Percentiles rank a stretch among this genome's conserved stretches.
These are phyloP conservation scores for Thalia dealbata DNA, from an alignment of 176 grass and related monocot genomes.

Conservation along the genomic window DNA sequence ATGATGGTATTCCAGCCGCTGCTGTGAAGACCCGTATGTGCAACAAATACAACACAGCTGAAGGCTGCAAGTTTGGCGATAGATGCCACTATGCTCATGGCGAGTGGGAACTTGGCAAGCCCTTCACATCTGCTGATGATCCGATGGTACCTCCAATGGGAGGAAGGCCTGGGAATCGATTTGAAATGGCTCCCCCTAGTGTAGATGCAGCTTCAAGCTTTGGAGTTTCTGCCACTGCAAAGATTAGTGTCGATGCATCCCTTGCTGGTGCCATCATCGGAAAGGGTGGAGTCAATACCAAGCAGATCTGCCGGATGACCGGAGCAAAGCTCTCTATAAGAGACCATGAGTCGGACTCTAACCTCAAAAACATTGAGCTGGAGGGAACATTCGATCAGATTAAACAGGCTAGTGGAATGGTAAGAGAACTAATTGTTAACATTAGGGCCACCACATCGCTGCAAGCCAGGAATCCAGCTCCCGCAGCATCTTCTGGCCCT, in stretches of 20 bases:
- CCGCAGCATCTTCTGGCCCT: neutral
- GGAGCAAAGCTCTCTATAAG: constrained; percentile 73
- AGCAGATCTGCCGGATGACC: constrained; percentile 66
- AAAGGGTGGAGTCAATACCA: constrained; percentile 86
- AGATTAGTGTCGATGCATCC: constrained; percentile 79
- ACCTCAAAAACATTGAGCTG: constrained; percentile 83
- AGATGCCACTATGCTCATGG: constrained; percentile 82
- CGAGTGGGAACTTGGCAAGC: constrained; percentile 59
- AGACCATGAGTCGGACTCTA: constrained; percentile 52
- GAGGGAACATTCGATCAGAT: constrained; percentile 94
- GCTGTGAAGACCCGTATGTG: constrained; percentile 63
- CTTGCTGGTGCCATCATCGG: constrained; percentile 84
- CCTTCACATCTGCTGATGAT: constrained; percentile 29
- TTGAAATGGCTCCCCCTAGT: constrained; percentile 24
- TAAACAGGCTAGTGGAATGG: constrained; percentile 74
- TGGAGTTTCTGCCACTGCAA: constrained; percentile 69
- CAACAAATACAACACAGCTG: constrained; percentile 77
- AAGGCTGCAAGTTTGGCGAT: constrained; percentile 80
- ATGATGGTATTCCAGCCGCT: constrained; percentile 25
- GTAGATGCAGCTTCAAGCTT: constrained; percentile 49
- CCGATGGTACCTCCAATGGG: constrained; percentile 41
- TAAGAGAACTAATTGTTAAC: constrained; percentile 55
- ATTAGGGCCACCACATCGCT: constrained; percentile 30
- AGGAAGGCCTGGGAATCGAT: constrained; percentile 31
- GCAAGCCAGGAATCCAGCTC: constrained; percentile 22